phyloP scores from a whole-genome alignment of 2,329 filamentous ascomycete species.

The Pseudogymnoascus sp. region DNA sequence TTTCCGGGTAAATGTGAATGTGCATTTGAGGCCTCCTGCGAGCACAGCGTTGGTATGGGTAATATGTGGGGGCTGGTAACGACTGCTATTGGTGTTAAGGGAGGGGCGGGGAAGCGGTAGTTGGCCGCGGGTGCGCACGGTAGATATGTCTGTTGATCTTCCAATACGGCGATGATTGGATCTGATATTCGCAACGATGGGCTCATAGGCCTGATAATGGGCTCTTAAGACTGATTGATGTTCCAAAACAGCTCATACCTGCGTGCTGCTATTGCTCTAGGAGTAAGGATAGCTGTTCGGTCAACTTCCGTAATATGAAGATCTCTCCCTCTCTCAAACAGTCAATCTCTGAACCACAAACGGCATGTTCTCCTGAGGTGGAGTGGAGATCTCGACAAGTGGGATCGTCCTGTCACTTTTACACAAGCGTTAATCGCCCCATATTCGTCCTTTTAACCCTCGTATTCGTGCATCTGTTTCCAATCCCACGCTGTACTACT shows the following conservation, averaged over 20 bases:
- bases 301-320: neutral
- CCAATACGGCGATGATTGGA: neutral
- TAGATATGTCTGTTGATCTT: neutral
- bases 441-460: neutral
- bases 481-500: neutral
- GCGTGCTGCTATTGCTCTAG: neutral
- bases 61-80: neutral
- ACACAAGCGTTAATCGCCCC: conserved; percentile 3
- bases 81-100: neutral
- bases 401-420: conserved; percentile 5
- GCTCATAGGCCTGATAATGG: neutral
- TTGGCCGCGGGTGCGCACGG: neutral
- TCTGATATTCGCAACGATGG: neutral
- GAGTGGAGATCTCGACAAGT: neutral
- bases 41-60: neutral
- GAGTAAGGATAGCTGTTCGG: neutral
- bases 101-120: neutral
- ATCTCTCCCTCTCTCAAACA: neutral
- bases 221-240: neutral
- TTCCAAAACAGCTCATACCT: neutral
- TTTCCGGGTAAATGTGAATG: neutral
- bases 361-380: neutral
- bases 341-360: neutral
- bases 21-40: neutral
- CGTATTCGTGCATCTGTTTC: neutral